Conservation (phyloP, 1,284 basidiomycete genomes). For the Ceratobasidium sp. region DNA sequence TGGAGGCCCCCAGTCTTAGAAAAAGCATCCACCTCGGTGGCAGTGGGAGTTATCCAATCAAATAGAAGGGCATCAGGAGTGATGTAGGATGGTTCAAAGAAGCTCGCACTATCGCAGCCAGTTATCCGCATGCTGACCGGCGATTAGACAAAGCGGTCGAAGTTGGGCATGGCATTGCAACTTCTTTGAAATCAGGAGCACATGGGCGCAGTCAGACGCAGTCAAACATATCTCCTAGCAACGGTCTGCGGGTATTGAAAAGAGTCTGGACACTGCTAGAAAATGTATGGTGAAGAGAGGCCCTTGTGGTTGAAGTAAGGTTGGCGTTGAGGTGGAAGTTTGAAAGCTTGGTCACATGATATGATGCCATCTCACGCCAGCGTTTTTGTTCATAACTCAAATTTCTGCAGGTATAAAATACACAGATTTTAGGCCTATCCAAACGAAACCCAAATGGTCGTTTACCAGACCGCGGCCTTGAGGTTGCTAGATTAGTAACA, state of each 20-base stretch:
- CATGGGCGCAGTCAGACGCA: neutral
- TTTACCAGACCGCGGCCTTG: constrained; percentile 40
- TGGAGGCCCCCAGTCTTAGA: no score
- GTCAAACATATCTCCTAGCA: neutral
- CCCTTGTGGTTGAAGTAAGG: no score
- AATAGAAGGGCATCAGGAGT: neutral
- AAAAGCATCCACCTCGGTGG: no score
- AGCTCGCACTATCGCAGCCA: neutral
- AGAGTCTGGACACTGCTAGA: no score
- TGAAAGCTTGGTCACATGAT: no score
- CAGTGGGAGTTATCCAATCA: no score
- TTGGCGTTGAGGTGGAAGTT: no score
- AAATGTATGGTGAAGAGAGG: no score
- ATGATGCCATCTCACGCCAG: neutral
- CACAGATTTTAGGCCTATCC: neutral
- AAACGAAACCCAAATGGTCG: neutral
- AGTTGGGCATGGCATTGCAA: neutral
- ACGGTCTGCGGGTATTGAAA: neutral
- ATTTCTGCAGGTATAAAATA: neutral
- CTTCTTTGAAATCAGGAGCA: constrained; percentile 12
- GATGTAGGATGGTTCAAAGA: neutral
- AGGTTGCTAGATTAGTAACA: constrained; percentile 18
- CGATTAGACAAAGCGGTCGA: neutral
- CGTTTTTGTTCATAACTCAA: neutral
- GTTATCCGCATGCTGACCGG: neutral